These are phyloP conservation scores for Endothia cerciana DNA, from an alignment of 2,329 filamentous ascomycete genomes.

Conservation along the genomic window DNA sequence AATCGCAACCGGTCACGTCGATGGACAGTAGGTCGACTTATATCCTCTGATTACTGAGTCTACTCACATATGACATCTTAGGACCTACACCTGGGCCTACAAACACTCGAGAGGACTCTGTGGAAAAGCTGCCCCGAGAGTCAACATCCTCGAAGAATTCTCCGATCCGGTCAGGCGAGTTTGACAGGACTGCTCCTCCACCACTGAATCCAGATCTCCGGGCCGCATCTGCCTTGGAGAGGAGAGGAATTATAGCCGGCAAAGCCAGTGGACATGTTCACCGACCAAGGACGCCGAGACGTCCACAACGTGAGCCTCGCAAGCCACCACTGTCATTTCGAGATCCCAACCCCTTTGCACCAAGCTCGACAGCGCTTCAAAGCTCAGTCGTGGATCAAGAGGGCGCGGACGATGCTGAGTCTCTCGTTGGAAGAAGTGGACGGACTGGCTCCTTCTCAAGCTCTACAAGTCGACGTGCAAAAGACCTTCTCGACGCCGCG, in stretches of 20 bases:
- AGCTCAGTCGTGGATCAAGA: neutral
- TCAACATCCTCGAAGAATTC: conserved; percentile 28
- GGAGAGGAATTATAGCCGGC: conserved; percentile 42
- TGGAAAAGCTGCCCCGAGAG: neutral
- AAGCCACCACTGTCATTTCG: conserved; percentile 29
- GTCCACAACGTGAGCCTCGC: conserved; percentile 21
- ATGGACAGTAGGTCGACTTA: conserved; percentile 14
- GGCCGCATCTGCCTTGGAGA: conserved; percentile 31
- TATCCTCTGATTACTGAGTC: neutral
- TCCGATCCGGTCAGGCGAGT: conserved; percentile 26
- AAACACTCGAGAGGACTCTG: conserved; percentile 32
- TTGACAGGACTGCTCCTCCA: conserved; percentile 34
- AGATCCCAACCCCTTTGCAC: conserved; percentile 25
- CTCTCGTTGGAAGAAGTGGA: conserved; percentile 6
- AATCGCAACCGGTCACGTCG: neutral
- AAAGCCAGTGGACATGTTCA: conserved; percentile 9
- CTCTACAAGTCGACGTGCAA: conserved; percentile 11
- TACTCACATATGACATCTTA: conserved; percentile 9
- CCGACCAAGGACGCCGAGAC: conserved; percentile 13
- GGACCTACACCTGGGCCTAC: conserved; percentile 5
- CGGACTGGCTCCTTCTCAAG: conserved; percentile 23
- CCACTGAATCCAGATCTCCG: neutral
- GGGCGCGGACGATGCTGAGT: conserved; percentile 1
- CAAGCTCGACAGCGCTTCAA: conserved; percentile 19
- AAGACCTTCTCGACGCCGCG: conserved; percentile 60